phyloP scores from a whole-genome alignment of 2,329 filamentous ascomycete species.

The Eutypella sp. region DNA sequence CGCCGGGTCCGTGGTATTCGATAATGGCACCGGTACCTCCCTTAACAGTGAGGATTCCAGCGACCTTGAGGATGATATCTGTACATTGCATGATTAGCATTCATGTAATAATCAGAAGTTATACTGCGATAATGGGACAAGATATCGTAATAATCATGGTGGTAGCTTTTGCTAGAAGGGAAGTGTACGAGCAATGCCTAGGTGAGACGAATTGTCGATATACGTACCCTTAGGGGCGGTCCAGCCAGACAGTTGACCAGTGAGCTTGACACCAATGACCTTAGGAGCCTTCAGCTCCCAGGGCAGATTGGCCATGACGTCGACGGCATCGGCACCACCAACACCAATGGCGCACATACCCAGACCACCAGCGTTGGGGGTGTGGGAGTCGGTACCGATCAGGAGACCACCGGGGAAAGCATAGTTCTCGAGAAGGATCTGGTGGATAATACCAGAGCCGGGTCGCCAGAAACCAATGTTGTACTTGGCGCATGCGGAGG shows the following conservation, averaged over 20 bases:
- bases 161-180: too few relatives aligned
- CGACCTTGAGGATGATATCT: conserved; percentile 97
- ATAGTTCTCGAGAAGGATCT: conserved; percentile 98
- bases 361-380: conserved; percentile 93
- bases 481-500: conserved; percentile 94
- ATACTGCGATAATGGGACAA: too few relatives aligned
- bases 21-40: conserved; percentile 91
- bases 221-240: conserved; percentile 79
- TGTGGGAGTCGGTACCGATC: conserved; percentile 97
- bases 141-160: too few relatives aligned
- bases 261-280: conserved; percentile 93
- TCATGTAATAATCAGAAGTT: too few relatives aligned
- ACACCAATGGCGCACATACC: conserved; percentile 95
- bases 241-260: conserved; percentile 85
- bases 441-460: conserved; percentile 98
- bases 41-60: conserved; percentile 95
- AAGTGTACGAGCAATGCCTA: too few relatives aligned
- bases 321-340: conserved; percentile 95
- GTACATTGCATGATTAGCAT: too few relatives aligned
- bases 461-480: conserved; percentile 99
- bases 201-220: too few relatives aligned
- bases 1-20: conserved; percentile 71
- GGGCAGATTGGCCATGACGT: conserved; percentile 72
- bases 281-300: conserved; percentile 99
- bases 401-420: conserved; percentile 97